These are phyloP conservation scores for Fagopyrum homotropicum DNA, from an alignment of 148 eudicot species.

Conservation along the genomic window DNA sequence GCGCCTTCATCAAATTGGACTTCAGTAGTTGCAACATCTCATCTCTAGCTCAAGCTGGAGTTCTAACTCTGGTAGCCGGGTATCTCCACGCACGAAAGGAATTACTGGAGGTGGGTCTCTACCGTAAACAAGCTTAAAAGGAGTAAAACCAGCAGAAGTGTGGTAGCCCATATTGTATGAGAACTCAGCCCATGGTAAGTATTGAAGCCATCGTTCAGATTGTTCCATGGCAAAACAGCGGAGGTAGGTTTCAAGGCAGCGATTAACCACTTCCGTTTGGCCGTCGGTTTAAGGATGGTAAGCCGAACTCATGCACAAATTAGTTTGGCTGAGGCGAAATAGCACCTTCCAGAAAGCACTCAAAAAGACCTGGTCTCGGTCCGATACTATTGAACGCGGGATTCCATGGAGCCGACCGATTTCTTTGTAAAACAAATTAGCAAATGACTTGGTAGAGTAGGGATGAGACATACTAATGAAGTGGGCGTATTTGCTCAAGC, in stretches of 20 bases:
- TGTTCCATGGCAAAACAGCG: conserved; percentile 16
- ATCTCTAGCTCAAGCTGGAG: background rate
- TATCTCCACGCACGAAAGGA: background rate
- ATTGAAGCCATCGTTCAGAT: background rate
- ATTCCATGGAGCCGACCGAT: conserved; percentile 7
- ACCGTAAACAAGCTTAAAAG: conserved; percentile 10
- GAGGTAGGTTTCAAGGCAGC: background rate
- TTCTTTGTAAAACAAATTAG: background rate
- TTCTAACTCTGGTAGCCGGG: background rate
- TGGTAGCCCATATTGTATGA: conserved; percentile 12
- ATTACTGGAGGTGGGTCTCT: conserved; percentile 10
- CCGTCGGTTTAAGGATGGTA: background rate
- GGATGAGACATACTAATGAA: conserved; percentile 12
- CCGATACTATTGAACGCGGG: background rate
- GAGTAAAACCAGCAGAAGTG: conserved; percentile 12
- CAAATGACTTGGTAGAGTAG: conserved; percentile 7
- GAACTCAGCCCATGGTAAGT: conserved; percentile 12
- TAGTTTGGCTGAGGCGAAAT: background rate
- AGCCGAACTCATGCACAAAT: background rate
- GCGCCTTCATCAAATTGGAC: background rate
- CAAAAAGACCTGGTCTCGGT: background rate
- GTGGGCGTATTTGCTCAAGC: conserved; percentile 8
- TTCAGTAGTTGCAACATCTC: background rate
- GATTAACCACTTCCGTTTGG: background rate
- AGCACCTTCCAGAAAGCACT: conserved; percentile 3